Evolutionary conservation across 2,329 filamentous ascomycete genomes (phyloP).

Genomic region (Fusarium austroafricanum): DNA sequence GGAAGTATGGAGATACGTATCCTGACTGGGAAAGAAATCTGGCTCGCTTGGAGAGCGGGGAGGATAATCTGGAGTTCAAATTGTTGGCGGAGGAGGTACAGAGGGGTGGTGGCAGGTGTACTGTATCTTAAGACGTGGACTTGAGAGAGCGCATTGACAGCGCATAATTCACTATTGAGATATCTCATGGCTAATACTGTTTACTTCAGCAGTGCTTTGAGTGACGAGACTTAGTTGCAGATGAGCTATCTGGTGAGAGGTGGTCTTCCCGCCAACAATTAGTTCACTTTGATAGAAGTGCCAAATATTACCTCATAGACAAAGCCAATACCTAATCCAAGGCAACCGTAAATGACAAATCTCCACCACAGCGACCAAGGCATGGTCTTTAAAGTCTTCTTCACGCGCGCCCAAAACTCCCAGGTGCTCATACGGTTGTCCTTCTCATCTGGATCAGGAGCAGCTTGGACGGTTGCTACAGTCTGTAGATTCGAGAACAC

Average conservation of each 20-base stretch:
- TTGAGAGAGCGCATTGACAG: no score
- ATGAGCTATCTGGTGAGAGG: no score
- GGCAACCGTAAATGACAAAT: not conserved
- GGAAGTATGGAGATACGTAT: not conserved
- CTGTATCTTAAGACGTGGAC: not conserved
- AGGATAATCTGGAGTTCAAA: conserved; percentile 13
- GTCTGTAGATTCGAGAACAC: not conserved
- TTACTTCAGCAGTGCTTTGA: no score
- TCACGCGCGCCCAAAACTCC: not conserved
- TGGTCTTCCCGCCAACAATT: no score
- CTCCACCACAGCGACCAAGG: not conserved
- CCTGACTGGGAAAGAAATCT: not conserved
- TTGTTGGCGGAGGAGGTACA: not conserved
- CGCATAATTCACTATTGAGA: no score
- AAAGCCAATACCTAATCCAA: not conserved
- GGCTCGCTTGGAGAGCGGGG: not conserved
- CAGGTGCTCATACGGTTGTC: accelerated
- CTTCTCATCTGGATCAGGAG: not conserved
- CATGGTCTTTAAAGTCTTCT: not conserved
- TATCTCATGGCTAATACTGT: no score
- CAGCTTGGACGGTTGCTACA: not conserved
- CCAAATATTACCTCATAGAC: no score
- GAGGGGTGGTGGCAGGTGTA: not conserved
- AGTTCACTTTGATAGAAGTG: no score
- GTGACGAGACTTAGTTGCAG: no score